These are phyloP conservation scores for Carex littledalei DNA, from an alignment of 176 grass and related monocot genomes.

Conservation along the genomic window DNA sequence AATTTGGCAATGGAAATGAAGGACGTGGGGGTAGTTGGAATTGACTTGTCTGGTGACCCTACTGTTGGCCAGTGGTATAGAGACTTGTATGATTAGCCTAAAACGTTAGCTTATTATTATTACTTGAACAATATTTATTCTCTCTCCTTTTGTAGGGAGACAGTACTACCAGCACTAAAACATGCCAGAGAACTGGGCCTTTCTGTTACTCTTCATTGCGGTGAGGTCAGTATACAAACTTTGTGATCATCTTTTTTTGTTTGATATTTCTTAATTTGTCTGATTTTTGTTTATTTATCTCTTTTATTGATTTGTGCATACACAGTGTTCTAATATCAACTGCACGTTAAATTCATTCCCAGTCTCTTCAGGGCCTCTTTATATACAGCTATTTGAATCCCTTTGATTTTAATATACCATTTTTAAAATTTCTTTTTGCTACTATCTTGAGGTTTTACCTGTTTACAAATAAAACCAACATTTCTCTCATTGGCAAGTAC, in stretches of 20 bases:
- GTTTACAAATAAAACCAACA: neutral
- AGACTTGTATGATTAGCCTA: neutral
- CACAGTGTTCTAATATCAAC: neutral
- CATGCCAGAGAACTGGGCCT: conserved; percentile 78
- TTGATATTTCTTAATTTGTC: neutral
- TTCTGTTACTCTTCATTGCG: conserved; percentile 80
- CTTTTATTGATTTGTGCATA: conserved; percentile 9
- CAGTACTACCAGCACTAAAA: conserved; percentile 69
- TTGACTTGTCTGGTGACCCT: conserved; percentile 96
- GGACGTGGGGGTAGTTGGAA: conserved; percentile 71
- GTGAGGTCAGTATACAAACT: conserved; percentile 47
- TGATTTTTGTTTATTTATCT: neutral
- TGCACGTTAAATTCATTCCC: neutral
- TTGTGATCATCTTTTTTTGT: neutral
- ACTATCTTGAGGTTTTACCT: neutral
- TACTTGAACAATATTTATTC: neutral
- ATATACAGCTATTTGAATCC: neutral
- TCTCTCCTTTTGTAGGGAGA: conserved; percentile 52
- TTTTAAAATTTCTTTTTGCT: neutral
- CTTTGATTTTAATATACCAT: neutral
- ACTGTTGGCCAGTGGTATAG: conserved; percentile 73
- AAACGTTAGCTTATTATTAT: neutral
- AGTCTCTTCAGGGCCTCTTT: neutral
- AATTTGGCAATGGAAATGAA: conserved; percentile 91
- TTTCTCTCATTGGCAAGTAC: neutral